Evolutionary conservation across 352 stramenopile genomes (phyloP), one percentile per base, ranked within the genome.

Genomic region (Phytophthora pisi): DNA sequence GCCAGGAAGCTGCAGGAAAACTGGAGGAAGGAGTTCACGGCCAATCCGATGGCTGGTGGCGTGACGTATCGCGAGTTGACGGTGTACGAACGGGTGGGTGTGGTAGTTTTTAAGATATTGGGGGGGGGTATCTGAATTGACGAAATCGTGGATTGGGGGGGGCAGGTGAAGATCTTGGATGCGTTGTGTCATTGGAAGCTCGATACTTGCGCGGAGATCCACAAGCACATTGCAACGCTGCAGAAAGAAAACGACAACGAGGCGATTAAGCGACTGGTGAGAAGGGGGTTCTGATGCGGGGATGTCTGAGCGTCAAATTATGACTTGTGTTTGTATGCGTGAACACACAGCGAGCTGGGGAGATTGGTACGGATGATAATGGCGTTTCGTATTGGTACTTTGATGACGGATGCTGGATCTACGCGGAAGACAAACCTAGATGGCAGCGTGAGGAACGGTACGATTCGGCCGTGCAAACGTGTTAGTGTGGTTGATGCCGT

Each of bases 301-400:
- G 43, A 38, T 38, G 46, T 45, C 43, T 9, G 23, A 28, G 34
- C 43, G 46, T 47, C 24, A 18, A 54, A 47, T 56, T 9, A 52
- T 73, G 5, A 71, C 15, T n/a, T 15, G 11, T 24, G 18, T 7
- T 43, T 58, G 24, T 60, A 2, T 66, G 49, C 9, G 64, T 68
- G 42, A 18, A 26, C 64, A 50, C 31, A 60, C 46, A 96, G 88
- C 70, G 86, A 55, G 72, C 70, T 31, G 85, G 80, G 28, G 77
- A 86, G 13, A 84, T 95, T 30, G 88, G 88, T 45, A 84, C 77
- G 26, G 88, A 96, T 51, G 88, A 96, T 50, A 74, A 84, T 5
- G 86, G 86, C 9, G 67, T 82, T 1, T 78, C 82, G 42, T 96
- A 96, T 61, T 96, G 86, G 88, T 93, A 95, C 71, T 95, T 95